phyloP scores from a whole-genome alignment of 805 yeast species.

The Myxozyma vanderwaltii region DNA sequence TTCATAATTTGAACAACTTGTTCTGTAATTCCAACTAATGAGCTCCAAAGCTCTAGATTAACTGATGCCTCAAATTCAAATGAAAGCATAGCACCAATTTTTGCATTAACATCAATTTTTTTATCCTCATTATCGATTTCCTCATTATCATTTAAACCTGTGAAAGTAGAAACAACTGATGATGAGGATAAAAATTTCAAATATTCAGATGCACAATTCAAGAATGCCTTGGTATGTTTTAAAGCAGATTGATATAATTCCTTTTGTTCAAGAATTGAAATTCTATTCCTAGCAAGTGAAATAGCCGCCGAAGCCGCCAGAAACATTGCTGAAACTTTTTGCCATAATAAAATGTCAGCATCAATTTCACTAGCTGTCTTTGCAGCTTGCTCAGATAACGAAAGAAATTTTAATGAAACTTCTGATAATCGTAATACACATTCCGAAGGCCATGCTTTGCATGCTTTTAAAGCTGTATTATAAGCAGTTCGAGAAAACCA shows the following conservation, averaged over 20 bases:
- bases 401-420: slow-evolving; percentile 18
- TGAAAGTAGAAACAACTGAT: background rate
- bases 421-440: slow-evolving; percentile 17
- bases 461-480: slow-evolving; percentile 24
- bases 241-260: slow-evolving; percentile 1
- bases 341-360: slow-evolving; percentile 6
- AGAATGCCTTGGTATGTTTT: background rate
- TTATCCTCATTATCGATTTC: background rate
- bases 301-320: slow-evolving; percentile 15
- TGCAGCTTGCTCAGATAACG: slow-evolving; percentile 4
- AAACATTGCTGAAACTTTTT: slow-evolving; percentile 1
- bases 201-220: background rate
- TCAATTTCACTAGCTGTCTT: background rate
- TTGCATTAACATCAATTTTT: background rate
- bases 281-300: slow-evolving; percentile 12
- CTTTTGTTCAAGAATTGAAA: slow-evolving; percentile 6
- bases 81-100: slow-evolving; percentile 10
- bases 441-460: slow-evolving; percentile 24
- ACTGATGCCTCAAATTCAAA: slow-evolving; percentile 28
- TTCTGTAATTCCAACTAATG: slow-evolving; percentile 3
- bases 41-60: slow-evolving; percentile 14
- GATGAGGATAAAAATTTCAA: background rate
- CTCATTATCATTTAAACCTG: background rate
- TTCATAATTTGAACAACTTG: slow-evolving; percentile 1
- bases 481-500: slow-evolving; percentile 29